phyloP scores from a whole-genome alignment of 495 filamentous ascomycete genomes.

The Daldinia grandis region DNA sequence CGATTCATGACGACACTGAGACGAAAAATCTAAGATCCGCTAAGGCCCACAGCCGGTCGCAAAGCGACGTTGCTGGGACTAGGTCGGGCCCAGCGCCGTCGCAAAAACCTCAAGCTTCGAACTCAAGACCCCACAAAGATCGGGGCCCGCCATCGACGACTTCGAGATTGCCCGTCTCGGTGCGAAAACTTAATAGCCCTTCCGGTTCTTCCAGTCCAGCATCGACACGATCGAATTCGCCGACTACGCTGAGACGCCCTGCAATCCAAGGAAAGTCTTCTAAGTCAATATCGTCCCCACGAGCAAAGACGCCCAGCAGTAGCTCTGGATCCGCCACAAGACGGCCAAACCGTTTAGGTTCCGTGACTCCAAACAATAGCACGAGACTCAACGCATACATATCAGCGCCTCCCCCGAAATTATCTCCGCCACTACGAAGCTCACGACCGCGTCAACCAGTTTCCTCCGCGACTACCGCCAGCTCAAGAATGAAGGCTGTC shows the following conservation, averaged over 20 bases:
- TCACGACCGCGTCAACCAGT: conserved; percentile 83
- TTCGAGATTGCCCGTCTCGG: conserved; percentile 55
- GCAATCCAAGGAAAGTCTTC: conserved; percentile 50
- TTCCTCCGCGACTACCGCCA: conserved; percentile 72
- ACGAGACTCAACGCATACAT: conserved; percentile 65
- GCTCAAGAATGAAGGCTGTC: conserved; percentile 66
- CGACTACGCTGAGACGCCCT: conserved; percentile 52
- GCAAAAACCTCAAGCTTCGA: conserved; percentile 34
- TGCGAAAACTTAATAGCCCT: conserved; percentile 53
- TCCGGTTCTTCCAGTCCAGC: conserved; percentile 55
- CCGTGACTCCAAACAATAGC: conserved; percentile 44
- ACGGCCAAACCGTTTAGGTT: conserved; percentile 38
- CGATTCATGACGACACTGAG: conserved; percentile 45
- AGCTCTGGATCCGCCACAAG: conserved; percentile 42
- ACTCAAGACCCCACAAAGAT: conserved; percentile 41
- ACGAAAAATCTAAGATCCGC: conserved; percentile 44
- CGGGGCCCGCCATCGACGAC: conserved; percentile 46
- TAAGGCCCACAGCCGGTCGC: conserved; percentile 55
- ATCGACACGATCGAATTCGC: conserved; percentile 62
- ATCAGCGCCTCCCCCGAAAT: conserved; percentile 57
- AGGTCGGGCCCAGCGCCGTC: conserved; percentile 46
- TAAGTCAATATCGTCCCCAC: conserved; percentile 48
- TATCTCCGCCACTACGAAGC: conserved; percentile 77
- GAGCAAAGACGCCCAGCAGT: conserved; percentile 52
- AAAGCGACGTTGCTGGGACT: conserved; percentile 57